These are phyloP conservation scores for Acorus gramineus DNA, from an alignment of 106 monocot species.

Conservation along the genomic window DNA sequence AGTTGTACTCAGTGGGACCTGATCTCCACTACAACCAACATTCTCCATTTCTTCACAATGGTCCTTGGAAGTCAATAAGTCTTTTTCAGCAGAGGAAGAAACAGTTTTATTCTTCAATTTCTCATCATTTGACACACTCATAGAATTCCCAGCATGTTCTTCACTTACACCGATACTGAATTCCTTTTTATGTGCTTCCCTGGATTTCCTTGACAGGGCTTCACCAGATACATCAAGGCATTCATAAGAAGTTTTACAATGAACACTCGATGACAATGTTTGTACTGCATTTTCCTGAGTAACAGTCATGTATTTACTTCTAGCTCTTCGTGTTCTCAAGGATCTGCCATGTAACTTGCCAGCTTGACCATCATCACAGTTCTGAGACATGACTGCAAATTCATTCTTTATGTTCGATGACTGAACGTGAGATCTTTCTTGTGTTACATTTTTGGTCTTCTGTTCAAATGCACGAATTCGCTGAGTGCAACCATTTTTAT, in stretches of 20 bases:
- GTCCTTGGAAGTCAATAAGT: neutral
- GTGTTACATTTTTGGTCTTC: slow-evolving; percentile 9
- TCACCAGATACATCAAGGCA: neutral
- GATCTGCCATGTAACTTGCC: neutral
- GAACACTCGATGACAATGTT: no score
- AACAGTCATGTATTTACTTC: neutral
- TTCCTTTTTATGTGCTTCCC: neutral
- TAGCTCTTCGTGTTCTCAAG: slow-evolving; percentile 7
- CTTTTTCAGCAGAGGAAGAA: no score
- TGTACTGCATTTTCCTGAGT: neutral
- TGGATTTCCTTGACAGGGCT: neutral
- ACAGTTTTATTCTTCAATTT: no score
- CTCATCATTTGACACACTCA: no score
- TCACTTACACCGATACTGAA: no score
- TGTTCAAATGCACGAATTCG: slow-evolving; percentile 59
- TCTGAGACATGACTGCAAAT: neutral
- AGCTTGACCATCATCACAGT: slow-evolving; percentile 1
- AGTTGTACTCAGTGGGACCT: neutral
- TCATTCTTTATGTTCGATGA: neutral
- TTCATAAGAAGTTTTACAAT: slow-evolving; percentile 1
- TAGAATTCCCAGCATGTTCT: no score
- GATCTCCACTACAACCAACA: neutral
- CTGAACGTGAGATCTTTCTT: slow-evolving; percentile 9
- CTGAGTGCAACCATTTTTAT: slow-evolving; percentile 56
- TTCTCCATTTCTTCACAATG: neutral